phyloP scores from a whole-genome alignment of 345 rosid species.

The Crucihimalaya himalaica region DNA sequence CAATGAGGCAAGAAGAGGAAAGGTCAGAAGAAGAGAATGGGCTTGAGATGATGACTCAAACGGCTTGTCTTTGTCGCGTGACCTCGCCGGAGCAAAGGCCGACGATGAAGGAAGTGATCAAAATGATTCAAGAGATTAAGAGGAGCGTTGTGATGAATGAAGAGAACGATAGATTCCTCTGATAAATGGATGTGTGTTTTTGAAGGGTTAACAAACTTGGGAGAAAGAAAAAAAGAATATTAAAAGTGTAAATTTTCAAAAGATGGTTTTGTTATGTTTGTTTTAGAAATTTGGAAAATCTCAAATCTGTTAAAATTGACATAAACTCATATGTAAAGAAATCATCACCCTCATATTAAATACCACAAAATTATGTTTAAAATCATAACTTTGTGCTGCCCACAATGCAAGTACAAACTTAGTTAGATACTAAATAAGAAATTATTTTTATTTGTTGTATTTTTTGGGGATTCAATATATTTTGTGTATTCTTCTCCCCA shows the following conservation, averaged over 20 bases:
- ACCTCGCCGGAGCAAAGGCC: conserved; percentile 85
- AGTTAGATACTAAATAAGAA: too few species aligned
- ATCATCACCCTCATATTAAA: too few species aligned
- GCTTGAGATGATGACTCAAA: conserved; percentile 78
- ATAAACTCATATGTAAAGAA: too few species aligned
- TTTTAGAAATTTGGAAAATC: background rate
- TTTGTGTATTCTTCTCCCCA: too few species aligned
- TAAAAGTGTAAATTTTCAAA: background rate
- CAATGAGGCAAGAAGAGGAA: conserved; percentile 58
- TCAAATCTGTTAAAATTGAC: too few species aligned
- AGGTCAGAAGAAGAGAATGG: conserved; percentile 50
- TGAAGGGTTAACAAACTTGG: background rate
- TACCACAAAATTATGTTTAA: too few species aligned
- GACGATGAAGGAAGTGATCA: conserved; percentile 72
- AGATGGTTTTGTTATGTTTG: background rate
- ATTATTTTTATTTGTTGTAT: too few species aligned
- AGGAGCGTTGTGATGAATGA: conserved; percentile 45
- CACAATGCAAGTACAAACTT: too few species aligned
- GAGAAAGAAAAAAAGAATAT: background rate
- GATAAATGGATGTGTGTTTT: background rate
- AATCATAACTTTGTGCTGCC: too few species aligned
- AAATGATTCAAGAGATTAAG: conserved; percentile 78
- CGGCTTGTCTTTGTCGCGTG: conserved; percentile 76
- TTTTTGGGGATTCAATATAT: too few species aligned
- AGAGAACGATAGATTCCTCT: conserved; percentile 21